Percentiles rank a stretch among this genome's conserved stretches.
These are phyloP conservation scores for Chlorella sp. DNA, from an alignment of 139 green algal genomes.

Conservation along the genomic window DNA sequence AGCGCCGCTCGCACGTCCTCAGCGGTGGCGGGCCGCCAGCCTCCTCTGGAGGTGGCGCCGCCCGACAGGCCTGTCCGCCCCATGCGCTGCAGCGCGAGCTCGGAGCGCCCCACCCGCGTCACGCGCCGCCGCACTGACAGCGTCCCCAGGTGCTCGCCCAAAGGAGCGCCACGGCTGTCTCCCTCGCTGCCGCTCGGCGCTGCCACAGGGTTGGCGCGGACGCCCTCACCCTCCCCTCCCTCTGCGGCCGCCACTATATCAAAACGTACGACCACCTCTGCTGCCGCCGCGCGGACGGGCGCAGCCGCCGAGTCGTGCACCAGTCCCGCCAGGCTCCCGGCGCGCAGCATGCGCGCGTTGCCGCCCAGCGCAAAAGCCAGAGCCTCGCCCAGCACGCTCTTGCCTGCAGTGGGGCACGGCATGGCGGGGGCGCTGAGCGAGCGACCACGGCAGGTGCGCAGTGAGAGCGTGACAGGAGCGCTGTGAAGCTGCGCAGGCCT, in stretches of 20 bases:
- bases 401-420: background rate
- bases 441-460: background rate
- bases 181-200: background rate
- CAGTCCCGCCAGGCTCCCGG: slow-evolving; percentile 41
- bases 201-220: background rate
- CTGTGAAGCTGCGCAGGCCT: background rate
- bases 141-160: background rate
- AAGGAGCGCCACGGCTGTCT: background rate
- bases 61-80: too few species aligned
- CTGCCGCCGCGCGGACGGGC: background rate
- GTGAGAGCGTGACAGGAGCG: background rate
- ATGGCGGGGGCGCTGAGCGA: background rate
- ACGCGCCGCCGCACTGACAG: slow-evolving; percentile 12
- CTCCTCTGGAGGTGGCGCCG: background rate
- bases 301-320: slow-evolving; percentile 47
- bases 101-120: background rate
- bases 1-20: slow-evolving; percentile 47
- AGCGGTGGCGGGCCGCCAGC: slow-evolving; percentile 17
- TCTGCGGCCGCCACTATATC: background rate
- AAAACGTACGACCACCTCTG: background rate
- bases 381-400: slow-evolving; percentile 54
- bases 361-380: slow-evolving; percentile 72
- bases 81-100: slow-evolving; percentile 1
- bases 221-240: background rate
- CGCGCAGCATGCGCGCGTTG: slow-evolving; percentile 60